phyloP scores from a whole-genome alignment of 2,329 filamentous ascomycete species.

The Aspergillus glaucus region DNA sequence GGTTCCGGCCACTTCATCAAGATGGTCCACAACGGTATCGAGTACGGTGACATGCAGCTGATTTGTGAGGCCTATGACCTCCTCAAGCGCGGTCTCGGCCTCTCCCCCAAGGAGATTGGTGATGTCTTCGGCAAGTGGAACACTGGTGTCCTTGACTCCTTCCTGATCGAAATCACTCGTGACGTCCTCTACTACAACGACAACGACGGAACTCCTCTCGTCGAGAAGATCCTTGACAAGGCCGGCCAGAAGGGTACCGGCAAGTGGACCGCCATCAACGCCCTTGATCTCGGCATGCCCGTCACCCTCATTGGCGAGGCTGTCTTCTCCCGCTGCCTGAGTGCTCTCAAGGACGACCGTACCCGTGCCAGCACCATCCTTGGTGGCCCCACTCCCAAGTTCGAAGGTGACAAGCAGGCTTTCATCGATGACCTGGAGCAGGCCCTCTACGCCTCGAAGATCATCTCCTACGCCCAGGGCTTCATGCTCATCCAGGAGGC shows the following conservation, averaged over 20 bases:
- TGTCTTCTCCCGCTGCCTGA: conserved; percentile 91
- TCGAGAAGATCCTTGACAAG: conserved; percentile 98
- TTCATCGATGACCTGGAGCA: conserved; percentile 98
- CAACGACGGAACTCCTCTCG: conserved; percentile 79
- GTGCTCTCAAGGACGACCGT: conserved; percentile 91
- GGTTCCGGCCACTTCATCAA: conserved; percentile 99
- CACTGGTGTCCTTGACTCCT: conserved; percentile 95
- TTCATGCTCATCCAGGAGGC: conserved; percentile 99
- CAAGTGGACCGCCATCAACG: conserved; percentile 99
- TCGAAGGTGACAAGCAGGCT: conserved; percentile 83
- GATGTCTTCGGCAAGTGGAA: conserved; percentile 96
- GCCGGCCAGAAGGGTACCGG: conserved; percentile 99
- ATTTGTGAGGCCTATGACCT: conserved; percentile 99
- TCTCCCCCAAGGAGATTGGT: conserved; percentile 89
- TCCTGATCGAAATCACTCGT: conserved; percentile 98
- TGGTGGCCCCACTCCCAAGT: conserved; percentile 67
- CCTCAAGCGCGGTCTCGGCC: conserved; percentile 93
- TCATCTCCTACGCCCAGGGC: conserved; percentile 98
- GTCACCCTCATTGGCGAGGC: conserved; percentile 97
- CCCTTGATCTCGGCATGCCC: conserved; percentile 95
- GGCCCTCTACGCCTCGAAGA: conserved; percentile 98
- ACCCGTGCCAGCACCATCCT: conserved; percentile 72
- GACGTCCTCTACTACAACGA: conserved; percentile 99
- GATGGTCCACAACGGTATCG: conserved; percentile 99
- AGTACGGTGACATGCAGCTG: conserved; percentile 99